A percentile compares a stretch with the other conserved stretches of the same genome.
phyloP scores from a whole-genome alignment of 2,329 filamentous ascomycete genomes.

The Hypoxylon sp. region DNA sequence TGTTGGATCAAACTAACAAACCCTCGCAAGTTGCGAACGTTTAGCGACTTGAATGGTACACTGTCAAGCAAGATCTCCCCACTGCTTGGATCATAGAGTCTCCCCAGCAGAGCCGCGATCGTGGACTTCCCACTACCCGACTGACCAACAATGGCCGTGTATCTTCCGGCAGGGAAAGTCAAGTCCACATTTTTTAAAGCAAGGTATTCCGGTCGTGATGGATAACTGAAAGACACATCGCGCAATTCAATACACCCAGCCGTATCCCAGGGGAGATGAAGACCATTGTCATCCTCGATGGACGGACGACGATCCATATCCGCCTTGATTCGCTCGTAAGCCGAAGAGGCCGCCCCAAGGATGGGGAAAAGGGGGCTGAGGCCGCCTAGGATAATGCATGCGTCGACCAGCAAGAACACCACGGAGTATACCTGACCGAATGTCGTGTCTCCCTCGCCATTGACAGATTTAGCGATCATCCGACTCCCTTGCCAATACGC shows the following conservation, averaged over 20 bases:
- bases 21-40: constrained; percentile 60
- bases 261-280: constrained; percentile 25
- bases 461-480: constrained; percentile 58
- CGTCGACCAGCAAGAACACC: constrained; percentile 68
- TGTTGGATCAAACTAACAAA: constrained; percentile 64
- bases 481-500: constrained; percentile 78
- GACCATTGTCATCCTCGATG: constrained; percentile 53
- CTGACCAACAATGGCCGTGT: constrained; percentile 61
- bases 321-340: constrained; percentile 70
- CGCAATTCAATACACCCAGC: constrained; percentile 41
- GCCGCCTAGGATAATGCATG: constrained; percentile 73
- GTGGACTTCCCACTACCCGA: constrained; percentile 56
- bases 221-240: constrained; percentile 63
- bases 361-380: constrained; percentile 75
- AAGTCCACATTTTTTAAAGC: constrained; percentile 49
- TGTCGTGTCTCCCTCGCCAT: constrained; percentile 51
- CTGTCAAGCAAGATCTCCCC: constrained; percentile 64
- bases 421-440: constrained; percentile 64
- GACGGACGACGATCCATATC: constrained; percentile 68
- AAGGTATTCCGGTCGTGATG: constrained; percentile 58
- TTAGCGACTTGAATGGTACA: constrained; percentile 60
- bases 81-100: constrained; percentile 68
- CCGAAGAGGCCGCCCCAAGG: constrained; percentile 70
- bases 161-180: constrained; percentile 51
- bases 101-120: constrained; percentile 63